Evolutionary conservation across 805 yeast species (phyloP), one percentile per base, ranked within the genome.

Genomic region (Candida xyloterini): DNA sequence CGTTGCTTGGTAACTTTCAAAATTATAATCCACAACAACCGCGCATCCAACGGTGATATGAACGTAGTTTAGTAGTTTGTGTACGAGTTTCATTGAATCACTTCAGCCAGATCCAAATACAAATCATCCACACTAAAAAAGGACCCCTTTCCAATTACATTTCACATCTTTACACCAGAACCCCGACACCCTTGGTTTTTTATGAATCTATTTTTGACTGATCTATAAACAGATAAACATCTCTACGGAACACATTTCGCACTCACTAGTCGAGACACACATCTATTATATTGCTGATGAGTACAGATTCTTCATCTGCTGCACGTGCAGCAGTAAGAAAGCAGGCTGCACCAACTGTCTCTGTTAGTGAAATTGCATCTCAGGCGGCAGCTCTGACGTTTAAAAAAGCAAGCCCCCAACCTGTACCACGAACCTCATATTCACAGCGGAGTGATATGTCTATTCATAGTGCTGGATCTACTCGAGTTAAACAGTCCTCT

Each of bases 361-460:
- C 43, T 9, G 28, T 42, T 9, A 40, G 38, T 11, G 46, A 42
- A 20, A 23, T 45, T 21, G 58, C 57, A 2, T 43, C 55, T 3
- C 51, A 43, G 32, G 59, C 60, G 1, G 59, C 62, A 3, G 51
- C 54, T 6, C 35, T 52, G 18, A 53, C 48, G 41, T 56, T 48
- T 42, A 50, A 46, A 15, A 55, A 51, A 32, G 43, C 55, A 8
- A 50, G 43, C 30, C 42, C 47, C 23, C 42, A 41, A 10, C 42
- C 28, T 4, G 10, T 21, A 11, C 27, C 21, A 23, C 36, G 38
- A 15, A 13, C n/a, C 15, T 30, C 38, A 7, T 16, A 21, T 14
- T 14, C 34, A 8, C 24, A 20, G 13, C 27, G 26, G 8, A 28
- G 36, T n/a, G 43, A 33, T 5, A 14, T 27, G 14, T 26, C 38